These are phyloP conservation scores for Centaurea solstitialis DNA, from an alignment of 129 eudicot genomes.

Conservation along the genomic window DNA sequence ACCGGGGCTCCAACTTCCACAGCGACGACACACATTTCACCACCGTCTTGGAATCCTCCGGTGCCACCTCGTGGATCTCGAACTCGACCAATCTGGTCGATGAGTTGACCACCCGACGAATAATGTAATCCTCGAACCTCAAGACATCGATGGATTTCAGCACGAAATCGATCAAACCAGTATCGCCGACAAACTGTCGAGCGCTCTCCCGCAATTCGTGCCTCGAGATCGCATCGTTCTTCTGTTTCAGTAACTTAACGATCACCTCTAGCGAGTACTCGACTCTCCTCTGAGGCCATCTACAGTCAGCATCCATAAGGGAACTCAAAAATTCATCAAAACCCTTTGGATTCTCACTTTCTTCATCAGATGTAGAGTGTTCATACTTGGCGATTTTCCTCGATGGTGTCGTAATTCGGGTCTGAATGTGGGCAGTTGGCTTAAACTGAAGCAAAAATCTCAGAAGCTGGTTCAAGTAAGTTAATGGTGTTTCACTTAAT, in stretches of 20 bases:
- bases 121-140: slow-evolving; percentile 41
- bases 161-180: slow-evolving; percentile 78
- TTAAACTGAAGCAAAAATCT: slow-evolving; percentile 50
- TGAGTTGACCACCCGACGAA: slow-evolving; percentile 50
- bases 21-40: slow-evolving; percentile 28
- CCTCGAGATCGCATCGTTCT: slow-evolving; percentile 55
- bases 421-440: slow-evolving; percentile 17
- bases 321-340: slow-evolving; percentile 42
- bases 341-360: slow-evolving; percentile 24
- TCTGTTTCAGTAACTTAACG: slow-evolving; percentile 51
- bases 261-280: slow-evolving; percentile 48
- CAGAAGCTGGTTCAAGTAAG: slow-evolving; percentile 56
- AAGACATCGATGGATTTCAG: slow-evolving; percentile 65
- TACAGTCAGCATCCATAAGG: slow-evolving; percentile 44
- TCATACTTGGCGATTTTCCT: slow-evolving; percentile 28
- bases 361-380: slow-evolving; percentile 12
- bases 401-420: slow-evolving; percentile 10
- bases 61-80: slow-evolving; percentile 40
- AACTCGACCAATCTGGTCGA: slow-evolving; percentile 47
- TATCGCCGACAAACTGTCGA: slow-evolving; percentile 57
- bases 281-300: slow-evolving; percentile 68
- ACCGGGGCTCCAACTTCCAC: slow-evolving; percentile 42
- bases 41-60: slow-evolving; percentile 23
- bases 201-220: slow-evolving; percentile 63
- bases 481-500: slow-evolving; percentile 38